Evolutionary conservation across 2,329 filamentous ascomycete genomes (phyloP).

Genomic region (Ceratocystis papillata): DNA sequence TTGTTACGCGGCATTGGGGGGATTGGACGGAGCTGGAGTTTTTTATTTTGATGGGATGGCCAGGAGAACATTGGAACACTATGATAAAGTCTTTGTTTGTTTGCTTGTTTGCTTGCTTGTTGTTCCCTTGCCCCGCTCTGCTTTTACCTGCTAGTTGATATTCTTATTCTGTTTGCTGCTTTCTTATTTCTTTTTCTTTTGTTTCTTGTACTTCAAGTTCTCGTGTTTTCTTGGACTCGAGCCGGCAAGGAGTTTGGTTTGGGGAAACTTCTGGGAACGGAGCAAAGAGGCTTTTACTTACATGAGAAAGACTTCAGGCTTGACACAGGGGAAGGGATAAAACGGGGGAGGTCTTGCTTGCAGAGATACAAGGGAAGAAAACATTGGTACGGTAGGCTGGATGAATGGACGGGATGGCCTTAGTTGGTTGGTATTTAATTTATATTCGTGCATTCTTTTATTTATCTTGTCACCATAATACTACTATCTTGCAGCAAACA

Average conservation of each 20-base stretch:
- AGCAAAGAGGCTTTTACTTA: neutral
- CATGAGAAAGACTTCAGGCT: neutral
- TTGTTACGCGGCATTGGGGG: constrained; percentile 19
- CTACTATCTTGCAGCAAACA: too few relatives aligned
- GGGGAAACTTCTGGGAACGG: neutral
- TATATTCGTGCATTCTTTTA: neutral
- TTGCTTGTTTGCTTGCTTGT: constrained; percentile 22
- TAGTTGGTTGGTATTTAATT: constrained; percentile 9
- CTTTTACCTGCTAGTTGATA: constrained; percentile 14
- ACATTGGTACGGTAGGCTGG: neutral
- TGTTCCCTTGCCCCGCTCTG: neutral
- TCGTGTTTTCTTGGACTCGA: neutral
- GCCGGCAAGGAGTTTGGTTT: constrained; percentile 1
- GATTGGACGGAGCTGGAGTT: constrained; percentile 23
- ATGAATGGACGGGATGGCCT: neutral
- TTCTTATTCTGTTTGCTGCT: constrained; percentile 20
- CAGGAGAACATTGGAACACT: constrained; percentile 8
- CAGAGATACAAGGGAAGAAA: neutral
- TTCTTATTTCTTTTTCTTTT: constrained; percentile 12
- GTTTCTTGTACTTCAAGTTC: constrained; percentile 11
- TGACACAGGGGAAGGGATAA: neutral
- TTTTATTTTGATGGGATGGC: constrained; percentile 20
- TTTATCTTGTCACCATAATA: neutral
- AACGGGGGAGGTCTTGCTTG: neutral
- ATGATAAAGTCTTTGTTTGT: constrained; percentile 15